Evolutionary conservation across 768 basidiomycete genomes (phyloP), one percentile per base, ranked within the genome.

Genomic region (Boletus coccyginus): DNA sequence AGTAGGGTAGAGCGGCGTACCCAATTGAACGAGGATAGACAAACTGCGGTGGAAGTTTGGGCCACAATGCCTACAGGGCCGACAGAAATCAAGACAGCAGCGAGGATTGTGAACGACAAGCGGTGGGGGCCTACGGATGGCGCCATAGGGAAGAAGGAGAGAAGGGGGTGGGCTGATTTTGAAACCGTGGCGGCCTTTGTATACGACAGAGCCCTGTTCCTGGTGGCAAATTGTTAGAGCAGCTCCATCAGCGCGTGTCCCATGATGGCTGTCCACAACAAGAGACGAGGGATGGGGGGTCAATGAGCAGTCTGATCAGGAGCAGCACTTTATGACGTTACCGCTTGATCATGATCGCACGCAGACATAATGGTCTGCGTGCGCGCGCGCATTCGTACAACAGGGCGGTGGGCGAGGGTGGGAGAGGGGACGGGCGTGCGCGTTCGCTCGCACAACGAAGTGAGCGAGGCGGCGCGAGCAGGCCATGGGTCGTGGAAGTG

Each of bases 1-100:
- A 4, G 12, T 16, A 13, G 32, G 24, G 35, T 13, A 19, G 33
- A 24, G 21, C 16, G 12, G 52, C 70, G 14, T 49, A 71, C 72
- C 73, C 72, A 74, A 50, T 39, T 24, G 38, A 59, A 73, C 24
- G 51, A 33, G 39, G 58, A 50, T 1, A 50, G 38, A 55, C 73
- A 74, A 13, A n/a, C n/a, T n/a, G n/a, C n/a, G n/a, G n/a, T n/a
- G n/a, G n/a, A n/a, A n/a, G n/a, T n/a, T n/a, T n/a, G 72, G 9
- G 72, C 70, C 6, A 55, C 46, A 19, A 47, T 46, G 19, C 53
- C 48, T 4, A 44, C 8, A 0, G 65, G 72, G 19, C 56, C 58
- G 7, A 50, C n/a, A n/a, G 53, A 52, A 38, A 72, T 55, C 13
- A 67, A 33, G 10, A 45, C 62, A 12, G 49, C 29, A 8, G 52